Base-by-base conservation (phyloP, 2,329 filamentous ascomycete species). In the Colletotrichum agaves region DNA sequence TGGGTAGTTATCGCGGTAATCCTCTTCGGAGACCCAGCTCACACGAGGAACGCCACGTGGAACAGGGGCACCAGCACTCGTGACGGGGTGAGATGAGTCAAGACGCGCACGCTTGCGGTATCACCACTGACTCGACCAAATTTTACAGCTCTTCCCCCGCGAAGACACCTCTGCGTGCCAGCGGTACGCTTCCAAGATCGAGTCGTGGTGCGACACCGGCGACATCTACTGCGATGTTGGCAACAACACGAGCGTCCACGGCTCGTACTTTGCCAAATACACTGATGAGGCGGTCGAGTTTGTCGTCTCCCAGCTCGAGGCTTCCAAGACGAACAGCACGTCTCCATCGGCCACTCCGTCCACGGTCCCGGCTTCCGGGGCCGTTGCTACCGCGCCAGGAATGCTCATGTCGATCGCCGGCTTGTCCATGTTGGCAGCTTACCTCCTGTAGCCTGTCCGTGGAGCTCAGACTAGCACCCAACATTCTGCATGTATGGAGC, bases 1-100 rank as follows among this genome's bases (percentile, higher is more conserved):
- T 5, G 10, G 10, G n/a, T 58, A 82, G 80, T 83, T 43, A 77
- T 81, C 61, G 80, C 80, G 27, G 74, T 81, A 65, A 71, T 79
- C 49, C 69, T 81, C 58, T 80, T 81, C 57, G 81, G 81, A 52
- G 80, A 83, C 73, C 81, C 81, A 19, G 78, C 78, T 64, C 78
- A 80, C 72, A 72, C 76, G 68, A 73, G 73, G 73, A 76, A 77
- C 60, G 61, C 74, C 23, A 72, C 76, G 49, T 82, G 79, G 74
- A 74, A 77, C 72, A 71, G 65, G 31, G 80, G 80, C 64, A 80
- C 78, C 19, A 79, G 78, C 71, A 74, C 74, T 5, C 74, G 69
- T 1, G 67, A 80, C 57, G 80, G 80, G 21, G 80, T 82, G 74
- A 66, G 80, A 75, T 2, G 47, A n/a, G 19, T n/a, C 31, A 31